Evolutionary conservation across 148 eudicot genomes (phyloP).

Genomic region (Rhododendron henanense): DNA sequence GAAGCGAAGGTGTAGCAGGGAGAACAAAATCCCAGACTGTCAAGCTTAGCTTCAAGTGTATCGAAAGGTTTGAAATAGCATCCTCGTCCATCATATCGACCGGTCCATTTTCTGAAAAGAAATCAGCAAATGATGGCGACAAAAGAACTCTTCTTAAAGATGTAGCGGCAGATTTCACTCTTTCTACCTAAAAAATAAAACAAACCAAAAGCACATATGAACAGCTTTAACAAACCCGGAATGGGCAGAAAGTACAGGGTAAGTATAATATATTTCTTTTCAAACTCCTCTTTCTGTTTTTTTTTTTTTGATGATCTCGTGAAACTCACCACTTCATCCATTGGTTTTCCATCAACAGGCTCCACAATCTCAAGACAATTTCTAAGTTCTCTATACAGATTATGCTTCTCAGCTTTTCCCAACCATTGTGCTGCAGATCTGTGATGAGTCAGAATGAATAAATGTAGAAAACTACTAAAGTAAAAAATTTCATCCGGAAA

Average conservation of each 20-base stretch:
- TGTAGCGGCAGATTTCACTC: constrained; percentile 76
- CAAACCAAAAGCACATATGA: constrained; percentile 29
- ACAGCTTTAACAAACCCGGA: constrained; percentile 10
- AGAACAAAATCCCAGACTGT: constrained; percentile 95
- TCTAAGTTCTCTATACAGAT: constrained; percentile 61
- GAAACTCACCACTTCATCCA: constrained; percentile 67
- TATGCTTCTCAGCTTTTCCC: constrained; percentile 68
- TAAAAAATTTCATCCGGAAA: background rate
- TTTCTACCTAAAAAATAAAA: constrained; percentile 54
- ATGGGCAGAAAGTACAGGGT: background rate
- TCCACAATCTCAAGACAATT: constrained; percentile 75
- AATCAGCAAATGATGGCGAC: constrained; percentile 78
- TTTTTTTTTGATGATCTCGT: background rate
- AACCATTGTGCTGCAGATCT: constrained; percentile 57
- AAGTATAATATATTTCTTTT: background rate
- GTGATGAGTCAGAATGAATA: constrained; percentile 35
- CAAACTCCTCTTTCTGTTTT: background rate
- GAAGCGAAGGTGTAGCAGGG: constrained; percentile 91
- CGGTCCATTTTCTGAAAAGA: constrained; percentile 65
- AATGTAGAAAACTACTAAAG: constrained; percentile 3
- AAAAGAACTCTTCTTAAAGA: constrained; percentile 73
- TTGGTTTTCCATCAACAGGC: constrained; percentile 50
- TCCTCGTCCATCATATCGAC: constrained; percentile 96
- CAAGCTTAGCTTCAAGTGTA: constrained; percentile 70
- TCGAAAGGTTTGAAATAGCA: constrained; percentile 56